A percentile compares a stretch with the other conserved stretches of the same genome.
These are phyloP conservation scores for Erodium maritimum DNA, from an alignment of 345 rosid species.

Conservation along the genomic window DNA sequence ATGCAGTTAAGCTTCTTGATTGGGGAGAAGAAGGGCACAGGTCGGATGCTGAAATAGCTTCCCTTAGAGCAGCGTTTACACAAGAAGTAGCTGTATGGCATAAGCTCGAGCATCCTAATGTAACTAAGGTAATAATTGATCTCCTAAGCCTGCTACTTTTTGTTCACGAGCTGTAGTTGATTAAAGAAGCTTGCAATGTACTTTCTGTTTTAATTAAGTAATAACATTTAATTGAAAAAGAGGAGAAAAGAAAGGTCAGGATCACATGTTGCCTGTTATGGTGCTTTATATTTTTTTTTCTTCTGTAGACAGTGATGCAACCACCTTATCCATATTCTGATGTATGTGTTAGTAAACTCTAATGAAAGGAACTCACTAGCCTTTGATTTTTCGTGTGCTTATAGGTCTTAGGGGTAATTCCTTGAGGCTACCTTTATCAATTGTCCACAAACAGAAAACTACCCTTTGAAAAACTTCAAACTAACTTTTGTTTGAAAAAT, in stretches of 20 bases:
- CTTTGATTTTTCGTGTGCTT: no score
- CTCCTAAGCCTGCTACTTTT: neutral
- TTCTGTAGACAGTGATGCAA: neutral
- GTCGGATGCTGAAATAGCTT: constrained; percentile 79
- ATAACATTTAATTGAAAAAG: neutral
- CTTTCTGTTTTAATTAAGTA: neutral
- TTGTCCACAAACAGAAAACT: no score
- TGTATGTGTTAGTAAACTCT: neutral
- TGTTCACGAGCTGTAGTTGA: neutral
- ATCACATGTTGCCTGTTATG: neutral
- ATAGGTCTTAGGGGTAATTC: no score
- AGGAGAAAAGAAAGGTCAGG: neutral
- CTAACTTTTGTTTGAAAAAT: no score
- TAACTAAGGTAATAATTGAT: constrained; percentile 56
- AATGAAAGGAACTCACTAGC: no score
- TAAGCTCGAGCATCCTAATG: constrained; percentile 93
- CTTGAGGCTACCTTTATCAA: no score
- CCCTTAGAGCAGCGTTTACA: constrained; percentile 75
- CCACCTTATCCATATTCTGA: neutral
- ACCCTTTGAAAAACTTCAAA: no score
- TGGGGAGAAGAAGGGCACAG: constrained; percentile 98
- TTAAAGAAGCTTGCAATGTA: neutral
- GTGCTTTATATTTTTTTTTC: neutral
- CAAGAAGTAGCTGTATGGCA: constrained; percentile 99
- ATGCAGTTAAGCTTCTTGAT: constrained; percentile 82